A percentile compares a stretch with the other conserved stretches of the same genome.
Evolutionary conservation across 2,329 filamentous ascomycete genomes (phyloP).

Genomic region (Leptographium radiaticola): DNA sequence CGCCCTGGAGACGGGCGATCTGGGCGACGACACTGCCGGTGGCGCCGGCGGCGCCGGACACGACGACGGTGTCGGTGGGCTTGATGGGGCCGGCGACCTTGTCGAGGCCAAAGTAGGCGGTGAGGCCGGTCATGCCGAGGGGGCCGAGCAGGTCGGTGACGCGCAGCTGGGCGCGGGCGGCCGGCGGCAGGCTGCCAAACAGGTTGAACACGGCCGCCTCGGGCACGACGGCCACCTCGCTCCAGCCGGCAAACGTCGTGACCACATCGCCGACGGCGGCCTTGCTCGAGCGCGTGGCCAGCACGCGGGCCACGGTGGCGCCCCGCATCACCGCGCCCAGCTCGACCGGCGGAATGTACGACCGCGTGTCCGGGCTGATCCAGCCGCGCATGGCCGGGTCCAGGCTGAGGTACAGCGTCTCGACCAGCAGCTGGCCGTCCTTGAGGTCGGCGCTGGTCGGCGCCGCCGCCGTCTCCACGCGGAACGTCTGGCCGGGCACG

Average conservation of each 20-base stretch:
- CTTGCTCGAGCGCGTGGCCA: conserved; percentile 31
- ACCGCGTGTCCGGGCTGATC: conserved; percentile 29
- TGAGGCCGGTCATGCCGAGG: conserved; percentile 47
- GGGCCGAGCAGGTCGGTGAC: conserved; percentile 36
- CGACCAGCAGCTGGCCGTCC: conserved; percentile 39
- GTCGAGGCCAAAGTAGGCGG: conserved; percentile 52
- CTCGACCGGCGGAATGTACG: conserved; percentile 48
- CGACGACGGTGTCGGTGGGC: conserved; percentile 51
- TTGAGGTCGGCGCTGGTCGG: conserved; percentile 33
- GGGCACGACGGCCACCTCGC: conserved; percentile 38
- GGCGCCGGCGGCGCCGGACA: conserved; percentile 53
- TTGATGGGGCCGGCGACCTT: conserved; percentile 38
- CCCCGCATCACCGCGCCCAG: conserved; percentile 49
- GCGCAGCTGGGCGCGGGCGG: conserved; percentile 14
- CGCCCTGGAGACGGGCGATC: conserved; percentile 52
- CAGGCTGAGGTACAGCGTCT: conserved; percentile 40
- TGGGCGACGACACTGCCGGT: conserved; percentile 55
- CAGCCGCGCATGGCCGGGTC: conserved; percentile 53
- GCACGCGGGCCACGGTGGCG: conserved; percentile 35
- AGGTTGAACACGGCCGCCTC: conserved; percentile 16
- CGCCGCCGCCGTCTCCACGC: conserved; percentile 33
- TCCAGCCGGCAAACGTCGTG: conserved; percentile 38
- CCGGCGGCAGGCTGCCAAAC: conserved; percentile 7
- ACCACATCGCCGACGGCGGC: conserved; percentile 39
- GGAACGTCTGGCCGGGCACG: conserved; percentile 53